Conservation (phyloP, 1,284 basidiomycete species). For the Moesziomyces sp. region DNA sequence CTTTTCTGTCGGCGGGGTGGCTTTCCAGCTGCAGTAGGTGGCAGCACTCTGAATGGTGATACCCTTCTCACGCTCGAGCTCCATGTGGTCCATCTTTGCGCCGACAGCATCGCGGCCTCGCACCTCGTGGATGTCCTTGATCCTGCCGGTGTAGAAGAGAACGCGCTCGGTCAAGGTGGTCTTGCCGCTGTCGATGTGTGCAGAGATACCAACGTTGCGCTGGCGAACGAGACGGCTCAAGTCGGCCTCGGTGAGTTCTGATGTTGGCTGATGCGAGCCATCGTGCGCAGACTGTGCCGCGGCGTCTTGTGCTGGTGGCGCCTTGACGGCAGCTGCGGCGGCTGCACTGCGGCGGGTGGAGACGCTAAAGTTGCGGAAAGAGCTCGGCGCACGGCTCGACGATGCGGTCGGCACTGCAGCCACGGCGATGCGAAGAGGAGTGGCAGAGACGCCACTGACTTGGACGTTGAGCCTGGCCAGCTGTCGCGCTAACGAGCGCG, state of each 20-base stretch:
- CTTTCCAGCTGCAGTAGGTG: conserved; percentile 96
- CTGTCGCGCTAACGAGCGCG: conserved; percentile 45
- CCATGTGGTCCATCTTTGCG: conserved; percentile 99
- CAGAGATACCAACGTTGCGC: conserved; percentile 70
- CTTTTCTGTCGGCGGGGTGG: conserved; percentile 70
- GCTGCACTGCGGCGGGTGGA: conserved; percentile 28
- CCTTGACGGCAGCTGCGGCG: conserved; percentile 22
- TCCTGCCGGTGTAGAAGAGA: conserved; percentile 94
- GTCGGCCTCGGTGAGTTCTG: conserved; percentile 59
- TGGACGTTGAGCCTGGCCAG: conserved; percentile 33
- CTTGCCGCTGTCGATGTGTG: conserved; percentile 86
- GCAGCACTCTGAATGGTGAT: conserved; percentile 99
- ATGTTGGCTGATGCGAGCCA: conserved; percentile 26
- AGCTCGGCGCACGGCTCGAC: conserved; percentile 8
- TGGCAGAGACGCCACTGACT: conserved; percentile 6
- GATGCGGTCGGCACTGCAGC: conserved; percentile 20
- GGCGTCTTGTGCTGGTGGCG: conserved; percentile 37
- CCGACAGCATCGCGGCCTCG: conserved; percentile 94
- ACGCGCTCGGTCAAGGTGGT: conserved; percentile 98
- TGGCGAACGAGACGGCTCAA: conserved; percentile 64
- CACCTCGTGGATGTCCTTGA: conserved; percentile 96
- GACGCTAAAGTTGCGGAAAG: conserved; percentile 28
- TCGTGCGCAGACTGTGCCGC: conserved; percentile 33
- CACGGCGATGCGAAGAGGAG: conserved; percentile 20
- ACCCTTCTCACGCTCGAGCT: conserved; percentile 97